phyloP scores from a whole-genome alignment of 2,329 filamentous ascomycete species.

The Dactylellina cionopaga region DNA sequence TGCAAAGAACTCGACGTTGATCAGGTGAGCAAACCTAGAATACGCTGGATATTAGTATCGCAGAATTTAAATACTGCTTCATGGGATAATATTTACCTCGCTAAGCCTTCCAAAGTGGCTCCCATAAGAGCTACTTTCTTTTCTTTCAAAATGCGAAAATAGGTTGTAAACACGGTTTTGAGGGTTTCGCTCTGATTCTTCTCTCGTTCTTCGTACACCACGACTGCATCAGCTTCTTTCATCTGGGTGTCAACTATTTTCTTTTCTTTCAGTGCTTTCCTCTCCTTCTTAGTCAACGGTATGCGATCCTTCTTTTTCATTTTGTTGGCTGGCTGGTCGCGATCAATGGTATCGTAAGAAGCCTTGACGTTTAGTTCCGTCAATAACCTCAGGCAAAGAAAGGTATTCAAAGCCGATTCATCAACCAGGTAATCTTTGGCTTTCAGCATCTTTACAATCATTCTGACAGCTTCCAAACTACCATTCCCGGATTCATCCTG shows the following conservation, averaged over 20 bases:
- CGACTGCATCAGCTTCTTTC: constrained; percentile 87
- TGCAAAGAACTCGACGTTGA: constrained; percentile 99
- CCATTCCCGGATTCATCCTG: constrained; percentile 90
- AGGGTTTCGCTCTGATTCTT: constrained; percentile 94
- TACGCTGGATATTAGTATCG: not conserved
- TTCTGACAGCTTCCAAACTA: constrained; percentile 83
- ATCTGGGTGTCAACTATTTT: constrained; percentile 92
- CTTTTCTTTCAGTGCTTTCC: constrained; percentile 84
- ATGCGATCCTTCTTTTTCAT: constrained; percentile 62
- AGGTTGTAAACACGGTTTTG: constrained; percentile 93
- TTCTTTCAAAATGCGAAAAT: constrained; percentile 92
- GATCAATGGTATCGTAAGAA: constrained; percentile 80
- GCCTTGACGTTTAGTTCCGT: constrained; percentile 87
- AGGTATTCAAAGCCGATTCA: constrained; percentile 85
- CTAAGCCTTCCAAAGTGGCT: constrained; percentile 92
- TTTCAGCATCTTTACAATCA: constrained; percentile 96
- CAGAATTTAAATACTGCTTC: not conserved
- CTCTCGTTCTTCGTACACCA: constrained; percentile 91
- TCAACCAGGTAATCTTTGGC: constrained; percentile 82
- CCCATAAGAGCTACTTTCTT: constrained; percentile 88
- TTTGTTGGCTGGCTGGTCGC: constrained; percentile 60
- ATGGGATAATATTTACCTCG: constrained; percentile 60
- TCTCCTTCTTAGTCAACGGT: constrained; percentile 77
- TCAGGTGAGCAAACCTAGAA: constrained; percentile 85
- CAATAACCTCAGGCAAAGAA: constrained; percentile 86